A percentile compares a stretch with the other conserved stretches of the same genome.
phyloP scores from a whole-genome alignment of 108 stramenopile species.

The Mayamaea pseudoterrestris region DNA sequence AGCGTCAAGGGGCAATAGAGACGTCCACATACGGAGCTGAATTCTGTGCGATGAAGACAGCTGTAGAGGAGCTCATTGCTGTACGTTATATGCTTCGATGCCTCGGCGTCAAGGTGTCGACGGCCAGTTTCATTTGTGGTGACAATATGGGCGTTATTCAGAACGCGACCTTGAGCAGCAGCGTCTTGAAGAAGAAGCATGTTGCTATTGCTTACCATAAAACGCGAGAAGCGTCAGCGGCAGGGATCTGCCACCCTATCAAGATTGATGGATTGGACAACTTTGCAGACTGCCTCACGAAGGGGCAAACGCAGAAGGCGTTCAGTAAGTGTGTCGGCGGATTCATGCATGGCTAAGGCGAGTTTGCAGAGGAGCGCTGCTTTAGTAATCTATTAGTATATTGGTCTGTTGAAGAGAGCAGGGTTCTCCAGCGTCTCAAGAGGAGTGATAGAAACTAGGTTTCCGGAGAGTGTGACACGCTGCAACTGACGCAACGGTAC shows the following conservation, averaged over 20 bases:
- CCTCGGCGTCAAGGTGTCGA: constrained; percentile 34
- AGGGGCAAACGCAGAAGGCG: constrained; percentile 1
- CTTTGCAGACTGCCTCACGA: constrained; percentile 31
- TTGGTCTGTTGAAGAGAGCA: no score
- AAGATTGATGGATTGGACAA: constrained; percentile 18
- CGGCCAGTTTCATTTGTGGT: constrained; percentile 13
- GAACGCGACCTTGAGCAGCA: constrained; percentile 18
- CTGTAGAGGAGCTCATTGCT: constrained; percentile 9
- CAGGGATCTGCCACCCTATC: constrained; percentile 1
- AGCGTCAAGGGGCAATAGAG: constrained; percentile 9
- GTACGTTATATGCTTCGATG: constrained; percentile 27
- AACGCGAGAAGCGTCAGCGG: constrained; percentile 23
- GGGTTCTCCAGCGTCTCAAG: no score
- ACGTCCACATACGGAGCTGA: constrained; percentile 11
- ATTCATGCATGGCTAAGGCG: no score
- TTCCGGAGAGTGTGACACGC: no score
- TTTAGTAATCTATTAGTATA: no score
- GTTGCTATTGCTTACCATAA: constrained; percentile 35
- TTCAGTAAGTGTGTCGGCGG: no score
- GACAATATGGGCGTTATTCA: constrained; percentile 32
- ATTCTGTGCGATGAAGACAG: constrained; percentile 6
- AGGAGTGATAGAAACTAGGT: no score
- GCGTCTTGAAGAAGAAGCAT: constrained; percentile 28
- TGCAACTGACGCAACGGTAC: no score
- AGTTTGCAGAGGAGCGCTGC: no score